Conservation (phyloP, 2,329 filamentous ascomycete genomes). For the Thelonectria blattea region DNA sequence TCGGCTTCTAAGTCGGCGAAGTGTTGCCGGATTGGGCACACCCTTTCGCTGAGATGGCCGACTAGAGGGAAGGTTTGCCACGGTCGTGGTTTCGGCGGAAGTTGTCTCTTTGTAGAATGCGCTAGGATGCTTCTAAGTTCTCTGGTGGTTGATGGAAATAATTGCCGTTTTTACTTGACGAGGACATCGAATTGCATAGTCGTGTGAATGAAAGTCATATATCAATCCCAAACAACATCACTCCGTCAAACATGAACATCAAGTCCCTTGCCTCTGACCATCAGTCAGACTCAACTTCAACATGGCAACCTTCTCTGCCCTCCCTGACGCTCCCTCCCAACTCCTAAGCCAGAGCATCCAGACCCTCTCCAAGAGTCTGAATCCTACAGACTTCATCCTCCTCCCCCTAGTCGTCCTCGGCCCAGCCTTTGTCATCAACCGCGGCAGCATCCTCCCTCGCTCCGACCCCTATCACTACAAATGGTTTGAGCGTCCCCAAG, state of each 20-base stretch:
- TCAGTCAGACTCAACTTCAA: not conserved
- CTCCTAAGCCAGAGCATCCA: conserved; percentile 6
- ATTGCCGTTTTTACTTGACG: not conserved
- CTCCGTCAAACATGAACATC: not conserved
- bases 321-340: not conserved
- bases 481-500: conserved; percentile 17
- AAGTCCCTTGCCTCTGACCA: not conserved
- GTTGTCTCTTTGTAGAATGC: not conserved
- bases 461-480: conserved; percentile 14
- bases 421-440: conserved; percentile 13
- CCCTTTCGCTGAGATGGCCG: not conserved
- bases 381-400: conserved; percentile 12
- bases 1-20: not conserved
- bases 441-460: conserved; percentile 14
- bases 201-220: not conserved
- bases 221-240: not conserved
- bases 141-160: not conserved
- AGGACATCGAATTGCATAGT: not conserved
- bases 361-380: conserved; percentile 7
- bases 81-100: not conserved
- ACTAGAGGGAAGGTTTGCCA: not conserved
- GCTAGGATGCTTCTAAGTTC: not conserved
- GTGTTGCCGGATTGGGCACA: not conserved
- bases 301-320: conserved; percentile 7
- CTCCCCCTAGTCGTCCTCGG: conserved; percentile 13